Percentiles rank a stretch among this genome's conserved stretches.
Conservation (phyloP, 768 basidiomycete genomes). For the Hypholoma sublateritium region DNA sequence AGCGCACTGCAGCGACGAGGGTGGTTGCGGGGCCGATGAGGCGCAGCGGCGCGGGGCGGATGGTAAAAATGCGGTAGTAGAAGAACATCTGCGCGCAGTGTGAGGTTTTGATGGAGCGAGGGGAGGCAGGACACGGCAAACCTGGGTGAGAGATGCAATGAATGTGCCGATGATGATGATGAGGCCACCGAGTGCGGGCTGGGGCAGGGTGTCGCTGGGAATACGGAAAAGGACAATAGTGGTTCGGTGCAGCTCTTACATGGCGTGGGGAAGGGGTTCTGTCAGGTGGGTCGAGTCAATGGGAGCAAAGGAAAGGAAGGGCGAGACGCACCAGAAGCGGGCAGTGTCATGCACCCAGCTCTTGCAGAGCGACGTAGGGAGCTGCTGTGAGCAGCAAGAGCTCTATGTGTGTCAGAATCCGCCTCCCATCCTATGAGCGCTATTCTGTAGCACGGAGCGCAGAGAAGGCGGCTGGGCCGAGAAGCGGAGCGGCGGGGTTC, state of each 20-base stretch:
- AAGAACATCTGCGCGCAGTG: slow-evolving; percentile 5
- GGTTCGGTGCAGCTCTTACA: slow-evolving; percentile 5
- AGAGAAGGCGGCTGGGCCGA: no score
- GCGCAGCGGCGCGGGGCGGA: slow-evolving; percentile 6
- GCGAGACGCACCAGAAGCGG: no score
- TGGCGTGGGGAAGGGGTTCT: no score
- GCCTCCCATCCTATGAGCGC: no score
- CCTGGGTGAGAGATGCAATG: slow-evolving; percentile 13
- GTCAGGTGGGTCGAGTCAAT: no score
- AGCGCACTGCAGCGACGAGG: not conserved
- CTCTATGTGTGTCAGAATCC: no score
- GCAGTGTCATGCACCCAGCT: no score
- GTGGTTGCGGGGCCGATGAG: slow-evolving; percentile 3
- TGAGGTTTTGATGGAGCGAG: not conserved
- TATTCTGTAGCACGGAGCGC: no score
- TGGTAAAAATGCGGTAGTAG: slow-evolving; percentile 6
- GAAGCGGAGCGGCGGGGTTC: no score
- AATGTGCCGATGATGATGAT: slow-evolving; percentile 10
- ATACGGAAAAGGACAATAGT: slow-evolving; percentile 1
- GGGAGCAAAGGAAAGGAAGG: no score
- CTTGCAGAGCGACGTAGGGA: no score
- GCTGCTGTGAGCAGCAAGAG: no score
- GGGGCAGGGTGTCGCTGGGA: not conserved
- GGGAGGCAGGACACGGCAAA: not conserved
- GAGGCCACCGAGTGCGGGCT: slow-evolving; percentile 3